phyloP scores from a whole-genome alignment of 1,139 yeast genomes.

The Yamadazyma atmosphaerica region DNA sequence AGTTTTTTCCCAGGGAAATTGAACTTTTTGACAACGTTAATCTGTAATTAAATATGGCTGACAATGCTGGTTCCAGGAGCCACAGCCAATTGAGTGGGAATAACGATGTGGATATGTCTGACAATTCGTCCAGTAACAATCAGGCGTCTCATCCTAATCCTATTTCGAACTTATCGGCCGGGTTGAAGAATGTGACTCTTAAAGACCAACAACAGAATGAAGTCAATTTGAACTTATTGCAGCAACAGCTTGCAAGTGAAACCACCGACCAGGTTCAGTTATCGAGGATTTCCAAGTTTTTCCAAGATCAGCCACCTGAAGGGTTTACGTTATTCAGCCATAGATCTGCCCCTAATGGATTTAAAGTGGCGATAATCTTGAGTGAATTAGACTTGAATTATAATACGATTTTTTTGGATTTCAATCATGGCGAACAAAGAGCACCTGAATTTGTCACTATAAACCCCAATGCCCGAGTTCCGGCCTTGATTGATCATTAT shows the following conservation, averaged over 20 bases:
- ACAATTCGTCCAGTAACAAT: neutral
- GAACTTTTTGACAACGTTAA: too few species aligned
- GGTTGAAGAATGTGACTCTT: conserved; percentile 46
- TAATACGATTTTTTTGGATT: conserved; percentile 84
- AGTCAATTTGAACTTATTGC: conserved; percentile 39
- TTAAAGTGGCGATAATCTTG: conserved; percentile 89
- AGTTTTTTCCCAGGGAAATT: too few species aligned
- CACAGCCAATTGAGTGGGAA: neutral
- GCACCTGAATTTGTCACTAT: conserved; percentile 90
- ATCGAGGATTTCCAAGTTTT: conserved; percentile 69
- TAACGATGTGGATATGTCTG: neutral
- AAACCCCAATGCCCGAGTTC: conserved; percentile 94
- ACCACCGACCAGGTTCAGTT: conserved; percentile 36
- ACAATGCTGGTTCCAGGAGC: too few species aligned
- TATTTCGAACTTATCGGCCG: conserved; percentile 51
- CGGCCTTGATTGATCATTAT: conserved; percentile 87
- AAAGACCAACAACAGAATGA: conserved; percentile 45
- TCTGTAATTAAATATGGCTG: neutral
- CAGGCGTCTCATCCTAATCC: conserved; percentile 17
- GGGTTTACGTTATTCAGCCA: conserved; percentile 90
- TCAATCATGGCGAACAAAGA: conserved; percentile 85
- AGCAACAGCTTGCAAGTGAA: conserved; percentile 43
- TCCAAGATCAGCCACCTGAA: conserved; percentile 74
- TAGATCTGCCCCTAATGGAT: conserved; percentile 94
- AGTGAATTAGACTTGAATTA: conserved; percentile 80